Percentiles rank a stretch among this genome's conserved stretches.
Conservation (phyloP, 768 basidiomycete genomes). For the Cystobasidium tubakii region DNA sequence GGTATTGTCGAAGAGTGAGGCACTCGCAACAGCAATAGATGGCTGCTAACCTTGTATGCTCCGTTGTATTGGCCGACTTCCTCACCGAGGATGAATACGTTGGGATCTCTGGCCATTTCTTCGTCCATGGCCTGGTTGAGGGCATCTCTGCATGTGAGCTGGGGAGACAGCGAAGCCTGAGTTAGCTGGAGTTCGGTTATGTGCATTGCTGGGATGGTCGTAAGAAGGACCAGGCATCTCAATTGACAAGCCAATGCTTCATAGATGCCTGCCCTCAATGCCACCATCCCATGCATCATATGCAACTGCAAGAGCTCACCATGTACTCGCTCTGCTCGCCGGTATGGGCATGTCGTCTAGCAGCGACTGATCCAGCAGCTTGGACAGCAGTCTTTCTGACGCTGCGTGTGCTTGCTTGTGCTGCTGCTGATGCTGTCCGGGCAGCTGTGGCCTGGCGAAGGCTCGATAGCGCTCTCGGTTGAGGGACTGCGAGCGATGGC, state of each 20-base stretch:
- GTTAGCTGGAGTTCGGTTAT: background rate
- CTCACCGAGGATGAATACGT: constrained; percentile 89
- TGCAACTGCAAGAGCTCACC: constrained; percentile 12
- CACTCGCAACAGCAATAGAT: too few species aligned
- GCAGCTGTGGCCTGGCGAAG: background rate
- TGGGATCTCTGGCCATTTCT: constrained; percentile 94
- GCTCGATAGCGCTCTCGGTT: constrained; percentile 24
- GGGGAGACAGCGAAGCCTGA: background rate
- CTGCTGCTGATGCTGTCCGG: background rate
- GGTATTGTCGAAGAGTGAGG: background rate
- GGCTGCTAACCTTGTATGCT: constrained; percentile 32
- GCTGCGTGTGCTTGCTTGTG: background rate
- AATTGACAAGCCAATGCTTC: too few species aligned
- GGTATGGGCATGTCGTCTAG: constrained; percentile 20
- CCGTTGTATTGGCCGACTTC: constrained; percentile 93
- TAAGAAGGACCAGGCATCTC: background rate
- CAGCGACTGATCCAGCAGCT: constrained; percentile 8
- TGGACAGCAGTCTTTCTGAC: background rate
- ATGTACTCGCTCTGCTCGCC: constrained; percentile 32
- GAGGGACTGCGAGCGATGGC: background rate
- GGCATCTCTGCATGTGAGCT: constrained; percentile 99
- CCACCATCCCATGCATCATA: too few species aligned
- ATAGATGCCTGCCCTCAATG: background rate
- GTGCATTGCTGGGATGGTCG: background rate
- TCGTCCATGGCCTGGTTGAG: constrained; percentile 98